Evolutionary conservation across 306 rosid genomes (phyloP).

Genomic region (Erythrophleum fordii): DNA sequence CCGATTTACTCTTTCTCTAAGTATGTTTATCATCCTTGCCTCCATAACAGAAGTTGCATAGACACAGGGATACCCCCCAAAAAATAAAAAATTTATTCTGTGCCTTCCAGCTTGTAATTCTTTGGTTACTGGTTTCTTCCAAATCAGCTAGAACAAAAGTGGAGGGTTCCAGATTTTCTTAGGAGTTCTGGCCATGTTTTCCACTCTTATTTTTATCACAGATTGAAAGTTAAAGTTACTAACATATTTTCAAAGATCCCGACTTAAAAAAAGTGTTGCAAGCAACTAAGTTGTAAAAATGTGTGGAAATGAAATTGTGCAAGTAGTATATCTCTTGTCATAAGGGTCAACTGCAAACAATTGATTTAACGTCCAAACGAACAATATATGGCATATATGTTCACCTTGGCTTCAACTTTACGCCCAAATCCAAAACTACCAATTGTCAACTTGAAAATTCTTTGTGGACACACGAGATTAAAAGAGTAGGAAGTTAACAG

Average conservation of each 20-base stretch:
- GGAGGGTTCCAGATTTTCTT: too few relatives aligned
- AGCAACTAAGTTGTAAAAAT: not conserved
- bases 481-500: constrained; percentile 4
- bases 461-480: constrained; percentile 21
- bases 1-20: too few relatives aligned
- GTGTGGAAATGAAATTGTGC: not conserved
- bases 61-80: too few relatives aligned
- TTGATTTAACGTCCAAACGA: constrained; percentile 12
- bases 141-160: too few relatives aligned
- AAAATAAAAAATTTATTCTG: too few relatives aligned
- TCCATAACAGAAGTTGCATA: too few relatives aligned
- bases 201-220: not conserved
- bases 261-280: not conserved
- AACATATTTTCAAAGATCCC: too few relatives aligned
- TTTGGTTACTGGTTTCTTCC: too few relatives aligned
- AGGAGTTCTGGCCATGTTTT: too few relatives aligned
- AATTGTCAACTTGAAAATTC: not conserved
- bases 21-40: too few relatives aligned
- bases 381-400: not conserved
- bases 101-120: too few relatives aligned
- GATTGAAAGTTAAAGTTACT: not conserved
- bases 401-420: constrained; percentile 26
- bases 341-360: not conserved
- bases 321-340: not conserved
- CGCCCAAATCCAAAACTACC: not conserved